A percentile compares a stretch with the other conserved stretches of the same genome.
These are phyloP conservation scores for Leccinum arenicola DNA, from an alignment of 768 basidiomycete genomes.

Conservation along the genomic window DNA sequence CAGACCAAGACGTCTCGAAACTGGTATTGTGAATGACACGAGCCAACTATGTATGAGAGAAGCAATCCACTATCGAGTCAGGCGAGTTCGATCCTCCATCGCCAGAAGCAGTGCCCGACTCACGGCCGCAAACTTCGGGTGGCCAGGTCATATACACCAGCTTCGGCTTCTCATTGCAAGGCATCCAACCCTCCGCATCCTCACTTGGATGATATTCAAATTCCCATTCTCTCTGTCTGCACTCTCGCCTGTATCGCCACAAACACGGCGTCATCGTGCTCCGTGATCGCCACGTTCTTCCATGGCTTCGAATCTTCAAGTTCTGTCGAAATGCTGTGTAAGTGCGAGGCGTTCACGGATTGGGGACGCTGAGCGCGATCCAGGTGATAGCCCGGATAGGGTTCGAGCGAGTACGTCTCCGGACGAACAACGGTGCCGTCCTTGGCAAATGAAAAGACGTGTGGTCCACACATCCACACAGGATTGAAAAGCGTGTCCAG, in stretches of 20 bases:
- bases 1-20: too few relatives aligned
- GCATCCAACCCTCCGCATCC: too few relatives aligned
- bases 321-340: neutral
- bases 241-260: neutral
- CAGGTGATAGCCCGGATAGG: conserved; percentile 1
- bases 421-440: conserved; percentile 5
- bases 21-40: too few relatives aligned
- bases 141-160: conserved; percentile 4
- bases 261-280: conserved; percentile 15
- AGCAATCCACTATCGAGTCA: too few relatives aligned
- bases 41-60: too few relatives aligned
- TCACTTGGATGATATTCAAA: too few relatives aligned
- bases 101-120: too few relatives aligned
- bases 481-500: conserved; percentile 29
- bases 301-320: conserved; percentile 10
- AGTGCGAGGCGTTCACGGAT: neutral
- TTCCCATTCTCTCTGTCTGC: neutral
- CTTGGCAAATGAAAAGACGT: neutral
- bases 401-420: neutral
- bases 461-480: too few relatives aligned
- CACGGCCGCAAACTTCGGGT: neutral
- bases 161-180: neutral
- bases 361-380: neutral
- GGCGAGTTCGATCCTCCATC: too few relatives aligned
- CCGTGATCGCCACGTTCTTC: neutral